A percentile compares a stretch with the other conserved stretches of the same genome.
These are phyloP conservation scores for Phlegmacium glaucopus DNA, from an alignment of 768 basidiomycete species.

Conservation along the genomic window DNA sequence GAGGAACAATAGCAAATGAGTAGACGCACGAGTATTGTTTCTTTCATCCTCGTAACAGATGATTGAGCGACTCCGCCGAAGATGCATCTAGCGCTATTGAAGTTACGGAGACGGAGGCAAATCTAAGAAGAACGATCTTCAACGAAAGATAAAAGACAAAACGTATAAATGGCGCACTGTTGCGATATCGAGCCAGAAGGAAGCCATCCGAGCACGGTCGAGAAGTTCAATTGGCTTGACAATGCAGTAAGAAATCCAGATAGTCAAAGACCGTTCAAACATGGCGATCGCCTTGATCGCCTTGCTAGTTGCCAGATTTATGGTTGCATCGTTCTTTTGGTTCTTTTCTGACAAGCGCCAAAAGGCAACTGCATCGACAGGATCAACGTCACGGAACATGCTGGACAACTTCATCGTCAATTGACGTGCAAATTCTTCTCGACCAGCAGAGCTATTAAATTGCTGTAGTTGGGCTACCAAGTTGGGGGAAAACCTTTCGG, in stretches of 20 bases:
- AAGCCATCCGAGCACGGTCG: conserved; percentile 27
- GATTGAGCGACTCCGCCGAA: conserved; percentile 38
- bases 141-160: background rate
- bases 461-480: conserved; percentile 4
- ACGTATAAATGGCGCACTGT: conserved; percentile 26
- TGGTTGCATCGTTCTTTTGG: conserved; percentile 1
- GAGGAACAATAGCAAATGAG: background rate
- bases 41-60: conserved; percentile 33
- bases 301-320: conserved; percentile 18
- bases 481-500: conserved; percentile 17
- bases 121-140: conserved; percentile 24
- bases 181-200: conserved; percentile 46
- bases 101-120: conserved; percentile 45
- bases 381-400: conserved; percentile 36
- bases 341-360: conserved; percentile 32
- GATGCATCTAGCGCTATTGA: conserved; percentile 38
- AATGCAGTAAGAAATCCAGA: conserved; percentile 38
- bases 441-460: conserved; percentile 34
- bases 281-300: conserved; percentile 27
- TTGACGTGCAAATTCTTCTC: conserved; percentile 43
- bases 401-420: conserved; percentile 36
- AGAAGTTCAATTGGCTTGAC: conserved; percentile 14
- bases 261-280: conserved; percentile 33
- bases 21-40: conserved; percentile 30
- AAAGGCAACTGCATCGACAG: conserved; percentile 39